Base-by-base conservation (phyloP, 495 filamentous ascomycete species). In the Rostrohypoxylon terebratum region DNA sequence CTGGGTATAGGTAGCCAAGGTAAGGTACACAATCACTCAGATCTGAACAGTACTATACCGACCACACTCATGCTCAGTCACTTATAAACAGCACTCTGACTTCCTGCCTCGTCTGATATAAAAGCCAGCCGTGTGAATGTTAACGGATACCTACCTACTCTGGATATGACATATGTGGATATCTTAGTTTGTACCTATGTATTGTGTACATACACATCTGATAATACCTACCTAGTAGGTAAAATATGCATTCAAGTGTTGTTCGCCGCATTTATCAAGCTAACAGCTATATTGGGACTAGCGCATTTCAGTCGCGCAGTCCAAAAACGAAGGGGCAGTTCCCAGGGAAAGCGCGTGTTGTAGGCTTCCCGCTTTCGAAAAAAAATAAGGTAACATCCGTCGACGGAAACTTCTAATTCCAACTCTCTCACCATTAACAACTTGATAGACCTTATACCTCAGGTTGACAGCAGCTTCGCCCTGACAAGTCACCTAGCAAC, bases 301-400 rank as follows among this genome's bases (percentile, higher is more conserved):
- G 69, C 21, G 47, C 9, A 18, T 38, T 23, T 48, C 28, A 45
- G 68, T 72, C 69, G 69, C 69, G 69, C 62, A 57, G 48, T 33
- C 42, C 21, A 45, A 64, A 59, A 66, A 62, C 54, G 21, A 53
- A n/a, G n/a, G 11, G 23, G 54, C 55, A 71, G 68, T 55, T 70
- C 53, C 61, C 45, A 53, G 42, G 14, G 63, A 36, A 69, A 51
- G 60, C 68, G 68, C 61, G 66, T 63, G 20, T 44, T 16, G 61
- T 70, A 66, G 47, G 47, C 34, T 45, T 55, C 57, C 61, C 36
- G 59, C 45, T 40, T 57, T 48, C 16, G 42, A 64, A 70, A 60
- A 63, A 69, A 64, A 70, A 70, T 58, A 69, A 65, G 61, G 34
- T 64, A 64, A 47, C 18, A 33, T 25, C 38, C 21, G 28, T 28